These are phyloP conservation scores for Aspergillus sergii DNA, from an alignment of 2,329 filamentous ascomycete genomes.

Conservation along the genomic window DNA sequence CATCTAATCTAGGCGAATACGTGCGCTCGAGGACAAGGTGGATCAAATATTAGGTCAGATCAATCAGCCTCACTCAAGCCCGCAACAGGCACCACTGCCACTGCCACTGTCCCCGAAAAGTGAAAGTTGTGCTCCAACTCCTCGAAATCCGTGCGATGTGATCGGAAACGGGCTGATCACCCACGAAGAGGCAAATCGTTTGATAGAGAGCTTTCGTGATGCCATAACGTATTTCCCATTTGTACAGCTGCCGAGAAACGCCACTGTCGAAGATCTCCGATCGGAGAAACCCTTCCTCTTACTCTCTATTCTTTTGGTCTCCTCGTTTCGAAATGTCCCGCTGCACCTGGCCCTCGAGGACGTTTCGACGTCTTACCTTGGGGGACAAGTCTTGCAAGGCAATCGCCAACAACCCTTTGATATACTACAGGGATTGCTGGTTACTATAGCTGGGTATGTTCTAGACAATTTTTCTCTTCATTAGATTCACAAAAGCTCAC, in stretches of 20 bases:
- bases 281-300: conserved; percentile 6
- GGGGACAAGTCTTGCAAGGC: conserved; percentile 5
- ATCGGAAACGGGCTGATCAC: conserved; percentile 5
- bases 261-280: conserved; percentile 4
- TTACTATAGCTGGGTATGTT: conserved; percentile 1
- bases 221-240: conserved; percentile 1
- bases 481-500: background rate
- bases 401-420: conserved; percentile 5
- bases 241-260: conserved; percentile 2
- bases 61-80: background rate
- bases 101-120: conserved; percentile 4
- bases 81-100: conserved; percentile 3
- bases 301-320: conserved; percentile 6
- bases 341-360: conserved; percentile 6
- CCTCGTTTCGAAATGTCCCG: conserved; percentile 5
- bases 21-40: background rate
- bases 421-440: conserved; percentile 4
- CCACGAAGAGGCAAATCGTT: conserved; percentile 6
- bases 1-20: background rate
- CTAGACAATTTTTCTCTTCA: background rate
- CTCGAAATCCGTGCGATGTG: conserved; percentile 5
- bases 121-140: conserved; percentile 5
- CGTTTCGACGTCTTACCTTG: conserved; percentile 5
- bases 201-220: conserved; percentile 4
- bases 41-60: background rate